Conservation (phyloP, 352 stramenopile genomes). For the Phytophthora crassamura region DNA sequence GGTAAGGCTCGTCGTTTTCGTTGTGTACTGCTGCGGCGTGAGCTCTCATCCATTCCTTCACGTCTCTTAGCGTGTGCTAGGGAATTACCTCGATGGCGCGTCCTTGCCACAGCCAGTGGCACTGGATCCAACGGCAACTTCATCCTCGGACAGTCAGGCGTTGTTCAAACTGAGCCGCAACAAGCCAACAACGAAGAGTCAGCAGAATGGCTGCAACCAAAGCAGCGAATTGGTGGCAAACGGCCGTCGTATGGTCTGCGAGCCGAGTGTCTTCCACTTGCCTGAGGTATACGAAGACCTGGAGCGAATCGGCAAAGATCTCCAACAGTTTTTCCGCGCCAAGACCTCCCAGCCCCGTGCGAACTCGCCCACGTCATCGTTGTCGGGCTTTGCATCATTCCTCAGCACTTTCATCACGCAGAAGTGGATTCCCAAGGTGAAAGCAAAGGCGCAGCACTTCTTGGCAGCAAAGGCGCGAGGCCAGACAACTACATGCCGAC, state of each 20-base stretch:
- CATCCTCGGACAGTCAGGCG: conserved; percentile 27
- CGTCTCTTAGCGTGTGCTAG: conserved; percentile 53
- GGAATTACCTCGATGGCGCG: conserved; percentile 69
- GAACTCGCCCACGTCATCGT: conserved; percentile 19
- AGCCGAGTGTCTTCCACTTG: conserved; percentile 79
- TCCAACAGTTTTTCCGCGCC: conserved; percentile 55
- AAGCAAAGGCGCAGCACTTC: conserved; percentile 73
- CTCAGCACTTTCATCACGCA: conserved; percentile 68
- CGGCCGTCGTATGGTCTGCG: conserved; percentile 51
- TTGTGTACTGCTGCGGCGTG: neutral
- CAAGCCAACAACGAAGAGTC: conserved; percentile 47
- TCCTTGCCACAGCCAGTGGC: conserved; percentile 25
- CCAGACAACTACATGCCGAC: conserved; percentile 46
- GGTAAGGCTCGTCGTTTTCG: conserved; percentile 32
- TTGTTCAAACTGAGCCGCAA: conserved; percentile 77
- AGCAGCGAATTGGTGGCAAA: conserved; percentile 29
- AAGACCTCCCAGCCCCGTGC: conserved; percentile 18
- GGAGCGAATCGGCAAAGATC: conserved; percentile 61
- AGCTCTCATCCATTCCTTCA: neutral
- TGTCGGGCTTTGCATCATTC: conserved; percentile 55
- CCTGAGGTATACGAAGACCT: conserved; percentile 79
- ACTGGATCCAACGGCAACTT: conserved; percentile 26
- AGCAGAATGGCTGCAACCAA: conserved; percentile 35
- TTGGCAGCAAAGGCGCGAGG: conserved; percentile 63
- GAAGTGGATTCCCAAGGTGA: conserved; percentile 85